phyloP scores from a whole-genome alignment of 2,329 filamentous ascomycete genomes.

The Cordyceps militaris region DNA sequence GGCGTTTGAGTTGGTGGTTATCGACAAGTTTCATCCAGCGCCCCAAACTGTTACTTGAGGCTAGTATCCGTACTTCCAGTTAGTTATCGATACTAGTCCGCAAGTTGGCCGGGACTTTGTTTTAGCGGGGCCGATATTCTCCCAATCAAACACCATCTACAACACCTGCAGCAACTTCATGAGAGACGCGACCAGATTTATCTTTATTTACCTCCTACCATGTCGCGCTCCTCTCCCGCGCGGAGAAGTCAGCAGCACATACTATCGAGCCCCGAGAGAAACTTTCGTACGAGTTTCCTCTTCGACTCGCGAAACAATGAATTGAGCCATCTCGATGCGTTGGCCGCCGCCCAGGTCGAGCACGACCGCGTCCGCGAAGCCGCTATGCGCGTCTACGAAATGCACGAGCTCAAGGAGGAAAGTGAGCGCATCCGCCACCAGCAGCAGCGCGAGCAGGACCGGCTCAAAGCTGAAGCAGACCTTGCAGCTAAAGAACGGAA shows the following conservation, averaged over 20 bases:
- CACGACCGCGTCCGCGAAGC: conserved; percentile 57
- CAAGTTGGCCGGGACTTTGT: conserved; percentile 16
- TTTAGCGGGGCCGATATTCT: conserved; percentile 17
- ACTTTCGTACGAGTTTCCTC: conserved; percentile 54
- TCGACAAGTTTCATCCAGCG: too few relatives aligned
- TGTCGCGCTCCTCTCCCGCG: conserved; percentile 38
- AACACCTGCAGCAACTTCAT: neutral
- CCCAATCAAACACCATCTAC: neutral
- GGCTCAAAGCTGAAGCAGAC: conserved; percentile 37
- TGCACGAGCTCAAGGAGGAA: conserved; percentile 40
- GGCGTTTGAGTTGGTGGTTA: too few relatives aligned
- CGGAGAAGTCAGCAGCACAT: conserved; percentile 30
- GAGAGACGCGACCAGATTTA: neutral
- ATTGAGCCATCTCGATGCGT: conserved; percentile 55
- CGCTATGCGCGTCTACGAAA: conserved; percentile 41
- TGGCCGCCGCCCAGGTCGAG: conserved; percentile 57
- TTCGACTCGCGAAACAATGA: conserved; percentile 55
- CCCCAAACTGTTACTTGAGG: too few relatives aligned
- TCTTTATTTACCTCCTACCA: conserved; percentile 19
- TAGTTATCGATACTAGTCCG: too few relatives aligned
- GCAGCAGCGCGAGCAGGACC: conserved; percentile 40
- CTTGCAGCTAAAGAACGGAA: conserved; percentile 41
- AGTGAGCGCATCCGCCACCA: conserved; percentile 35
- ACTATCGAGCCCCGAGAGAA: conserved; percentile 34
- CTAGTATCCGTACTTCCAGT: too few relatives aligned